Evolutionary conservation across 805 yeast genomes (phyloP), one percentile per base, ranked within the genome.

Genomic region (Metschnikowia kunwiensis): DNA sequence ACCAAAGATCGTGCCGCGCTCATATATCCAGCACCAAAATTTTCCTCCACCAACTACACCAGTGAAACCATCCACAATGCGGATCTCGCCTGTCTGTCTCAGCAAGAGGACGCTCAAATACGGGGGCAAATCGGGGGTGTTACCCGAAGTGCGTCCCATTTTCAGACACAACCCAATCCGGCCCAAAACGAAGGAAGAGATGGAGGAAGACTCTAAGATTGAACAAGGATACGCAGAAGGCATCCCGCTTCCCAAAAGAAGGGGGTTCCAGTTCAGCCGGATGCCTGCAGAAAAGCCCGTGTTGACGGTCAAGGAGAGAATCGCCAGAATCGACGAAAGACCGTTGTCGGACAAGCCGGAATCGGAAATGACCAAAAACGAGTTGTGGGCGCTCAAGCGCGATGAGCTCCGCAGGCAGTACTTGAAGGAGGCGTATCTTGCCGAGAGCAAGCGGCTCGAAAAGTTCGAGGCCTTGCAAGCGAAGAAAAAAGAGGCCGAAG

Each of bases 81-180:
- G 38, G 29, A 23, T 26, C n/a, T 32, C 51, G 10, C 30, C 44
- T 12, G 32, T 38, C 10, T 30, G 23, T 24, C 72, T 75, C 74
- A 72, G 78, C 34, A 75, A 73, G 47, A 69, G 77, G 35, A 65
- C 68, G 17, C 51, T 74, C 30, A 74, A 67, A 49, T 68, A 61
- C 53, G 78, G 79, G 20, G 78, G 78, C 11, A 82, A 83, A 60
- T 81, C 91, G 32, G 97, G 97, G 57, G 70, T 86, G 32, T 70
- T 89, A 46, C 97, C 97, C 31, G 69, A 65, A 37, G 80, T 86
- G 7, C 80, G 95, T 51, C 77, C 80, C 25, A 78, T 86, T 20
- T 77, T 89, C 63, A 84, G 80, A 51, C 43, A 56, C 13, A 75
- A 76, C 37, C 86, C 88, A 4, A 68, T 72, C 31, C 72, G 74